These are phyloP conservation scores for Monosporascus ibericus DNA, from an alignment of 2,329 filamentous ascomycete species.

Conservation along the genomic window DNA sequence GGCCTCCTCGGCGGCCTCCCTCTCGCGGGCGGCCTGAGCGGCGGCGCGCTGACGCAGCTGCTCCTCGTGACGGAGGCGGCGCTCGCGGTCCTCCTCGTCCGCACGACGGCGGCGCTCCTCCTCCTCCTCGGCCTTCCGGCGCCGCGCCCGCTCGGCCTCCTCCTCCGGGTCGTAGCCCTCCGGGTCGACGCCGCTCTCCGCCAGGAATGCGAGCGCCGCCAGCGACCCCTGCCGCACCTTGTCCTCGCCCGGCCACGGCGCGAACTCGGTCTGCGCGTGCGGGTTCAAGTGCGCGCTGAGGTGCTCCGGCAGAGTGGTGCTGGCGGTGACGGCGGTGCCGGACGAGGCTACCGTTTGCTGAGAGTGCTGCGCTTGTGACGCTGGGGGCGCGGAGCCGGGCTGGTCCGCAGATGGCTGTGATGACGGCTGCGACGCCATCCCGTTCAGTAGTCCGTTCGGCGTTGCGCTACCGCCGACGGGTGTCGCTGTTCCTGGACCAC, in stretches of 20 bases:
- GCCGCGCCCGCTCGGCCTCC: slow-evolving; percentile 44
- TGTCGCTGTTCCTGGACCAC: not conserved
- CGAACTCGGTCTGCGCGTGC: slow-evolving; percentile 53
- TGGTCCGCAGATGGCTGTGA: slow-evolving; percentile 1
- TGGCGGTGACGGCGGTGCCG: slow-evolving; percentile 6
- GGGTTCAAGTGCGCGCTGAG: slow-evolving; percentile 49
- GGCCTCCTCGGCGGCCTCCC: slow-evolving; percentile 28
- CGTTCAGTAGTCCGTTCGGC: slow-evolving; percentile 15
- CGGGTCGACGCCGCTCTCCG: slow-evolving; percentile 57
- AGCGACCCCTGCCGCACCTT: slow-evolving; percentile 65
- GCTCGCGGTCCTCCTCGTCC: slow-evolving; percentile 42
- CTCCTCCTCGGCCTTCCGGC: slow-evolving; percentile 41
- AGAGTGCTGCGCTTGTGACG: slow-evolving; percentile 7
- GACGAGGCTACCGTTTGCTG: slow-evolving; percentile 8
- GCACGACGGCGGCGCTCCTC: slow-evolving; percentile 33
- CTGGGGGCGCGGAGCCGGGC: not conserved
- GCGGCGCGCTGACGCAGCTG: slow-evolving; percentile 16
- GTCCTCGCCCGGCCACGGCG: slow-evolving; percentile 70
- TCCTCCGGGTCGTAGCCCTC: slow-evolving; percentile 51
- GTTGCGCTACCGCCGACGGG: slow-evolving; percentile 9
- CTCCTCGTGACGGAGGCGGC: slow-evolving; percentile 38
- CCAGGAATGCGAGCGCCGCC: slow-evolving; percentile 54
- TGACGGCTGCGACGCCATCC: not conserved
- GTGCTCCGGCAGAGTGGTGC: slow-evolving; percentile 41
- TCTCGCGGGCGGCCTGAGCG: slow-evolving; percentile 35